phyloP scores from a whole-genome alignment of 2,329 filamentous ascomycete genomes.

The Fusarium chlamydosporum region DNA sequence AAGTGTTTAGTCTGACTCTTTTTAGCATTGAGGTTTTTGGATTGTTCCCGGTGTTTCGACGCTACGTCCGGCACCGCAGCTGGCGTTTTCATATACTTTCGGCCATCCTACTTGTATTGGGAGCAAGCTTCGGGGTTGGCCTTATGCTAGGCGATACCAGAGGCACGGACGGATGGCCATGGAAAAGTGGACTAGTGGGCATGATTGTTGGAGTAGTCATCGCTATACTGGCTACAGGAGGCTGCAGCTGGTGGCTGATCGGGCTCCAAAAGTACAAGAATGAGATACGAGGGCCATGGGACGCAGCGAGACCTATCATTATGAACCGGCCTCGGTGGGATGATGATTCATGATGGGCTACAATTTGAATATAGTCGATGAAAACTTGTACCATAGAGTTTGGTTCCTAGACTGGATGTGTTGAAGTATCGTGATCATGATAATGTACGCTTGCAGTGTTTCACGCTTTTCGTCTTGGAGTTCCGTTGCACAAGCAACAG shows the following conservation, averaged over 20 bases:
- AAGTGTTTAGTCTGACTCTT: slow-evolving; percentile 94
- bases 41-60: slow-evolving; percentile 95
- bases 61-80: slow-evolving; percentile 84
- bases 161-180: slow-evolving; percentile 60
- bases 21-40: slow-evolving; percentile 99
- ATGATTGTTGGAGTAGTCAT: slow-evolving; percentile 81
- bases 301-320: slow-evolving; percentile 91
- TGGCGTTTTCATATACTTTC: slow-evolving; percentile 85
- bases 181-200: slow-evolving; percentile 75
- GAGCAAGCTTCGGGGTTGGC: slow-evolving; percentile 83
- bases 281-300: slow-evolving; percentile 98
- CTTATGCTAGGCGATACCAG: slow-evolving; percentile 66
- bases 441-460: not conserved
- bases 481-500: slow-evolving; percentile 1
- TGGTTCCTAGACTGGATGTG: not conserved
- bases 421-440: not conserved
- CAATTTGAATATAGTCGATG: not conserved
- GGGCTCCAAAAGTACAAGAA: slow-evolving; percentile 99
- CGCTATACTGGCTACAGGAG: slow-evolving; percentile 85
- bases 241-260: slow-evolving; percentile 98
- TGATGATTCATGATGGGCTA: slow-evolving; percentile 48
- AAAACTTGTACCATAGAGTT: not conserved
- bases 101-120: slow-evolving; percentile 81
- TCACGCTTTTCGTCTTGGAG: not conserved
- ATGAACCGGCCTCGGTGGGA: slow-evolving; percentile 74